Conservation (phyloP, 148 eudicot species). For the Chenopodium formosanum region DNA sequence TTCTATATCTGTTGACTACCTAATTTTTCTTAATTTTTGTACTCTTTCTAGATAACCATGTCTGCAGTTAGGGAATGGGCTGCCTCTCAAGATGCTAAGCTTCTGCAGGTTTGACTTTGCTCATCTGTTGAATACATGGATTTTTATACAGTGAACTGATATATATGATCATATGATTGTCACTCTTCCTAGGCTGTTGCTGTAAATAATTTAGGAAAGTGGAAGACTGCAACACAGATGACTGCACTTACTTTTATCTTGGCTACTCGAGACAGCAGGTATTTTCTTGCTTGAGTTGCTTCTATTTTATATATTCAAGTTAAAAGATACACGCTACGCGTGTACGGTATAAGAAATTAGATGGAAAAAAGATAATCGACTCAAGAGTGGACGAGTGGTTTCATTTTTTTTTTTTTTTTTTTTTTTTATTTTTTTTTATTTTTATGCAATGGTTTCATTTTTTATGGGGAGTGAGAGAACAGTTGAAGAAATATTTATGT, state of each 20-base stretch:
- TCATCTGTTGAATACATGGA: not conserved
- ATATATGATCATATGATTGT: not conserved
- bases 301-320: too few relatives aligned
- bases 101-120: slow-evolving; percentile 58
- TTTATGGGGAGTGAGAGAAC: too few relatives aligned
- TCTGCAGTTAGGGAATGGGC: slow-evolving; percentile 99
- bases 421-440: too few relatives aligned
- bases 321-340: too few relatives aligned
- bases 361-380: too few relatives aligned
- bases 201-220: slow-evolving; percentile 94
- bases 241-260: slow-evolving; percentile 79
- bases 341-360: too few relatives aligned
- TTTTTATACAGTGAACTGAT: slow-evolving; percentile 12
- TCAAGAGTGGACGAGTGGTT: too few relatives aligned
- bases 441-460: too few relatives aligned
- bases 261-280: slow-evolving; percentile 88
- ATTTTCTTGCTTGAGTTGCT: slow-evolving; percentile 8
- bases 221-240: slow-evolving; percentile 99
- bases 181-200: slow-evolving; percentile 79
- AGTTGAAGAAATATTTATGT: too few relatives aligned
- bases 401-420: too few relatives aligned
- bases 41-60: slow-evolving; percentile 76
- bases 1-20: not conserved
- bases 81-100: slow-evolving; percentile 74
- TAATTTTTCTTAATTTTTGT: not conserved